Percentiles rank a stretch among this genome's conserved stretches.
phyloP scores from a whole-genome alignment of 2,329 filamentous ascomycete species.

The Xylariales sp. region DNA sequence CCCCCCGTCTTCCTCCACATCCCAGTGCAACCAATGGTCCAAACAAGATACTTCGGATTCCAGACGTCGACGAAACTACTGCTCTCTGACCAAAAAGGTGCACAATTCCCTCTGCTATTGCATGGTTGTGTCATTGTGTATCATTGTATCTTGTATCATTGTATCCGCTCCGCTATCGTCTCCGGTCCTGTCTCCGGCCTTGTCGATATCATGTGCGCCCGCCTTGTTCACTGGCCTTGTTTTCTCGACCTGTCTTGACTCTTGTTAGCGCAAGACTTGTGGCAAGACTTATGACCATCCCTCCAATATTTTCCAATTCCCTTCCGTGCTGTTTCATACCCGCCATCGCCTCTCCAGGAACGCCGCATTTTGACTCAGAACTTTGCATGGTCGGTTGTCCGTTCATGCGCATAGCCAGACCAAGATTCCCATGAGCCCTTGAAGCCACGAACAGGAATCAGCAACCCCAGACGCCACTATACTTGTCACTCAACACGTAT shows the following conservation, averaged over 20 bases:
- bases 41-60: constrained; percentile 1
- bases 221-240: neutral
- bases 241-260: neutral
- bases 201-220: neutral
- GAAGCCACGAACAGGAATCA: constrained; percentile 39
- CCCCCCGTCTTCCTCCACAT: constrained; percentile 7
- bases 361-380: constrained; percentile 24
- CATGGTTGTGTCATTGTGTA: no score
- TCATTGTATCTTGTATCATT: no score
- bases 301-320: neutral
- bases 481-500: constrained; percentile 35
- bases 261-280: constrained; percentile 12
- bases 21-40: constrained; percentile 14
- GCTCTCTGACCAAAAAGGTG: neutral
- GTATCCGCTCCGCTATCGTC: no score
- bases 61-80: constrained; percentile 5
- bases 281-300: neutral
- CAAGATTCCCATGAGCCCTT: constrained; percentile 22
- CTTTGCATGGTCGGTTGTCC: constrained; percentile 10
- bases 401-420: constrained; percentile 12
- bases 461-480: constrained; percentile 42
- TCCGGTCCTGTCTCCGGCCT: neutral
- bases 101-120: no score
- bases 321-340: neutral
- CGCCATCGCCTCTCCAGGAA: constrained; percentile 7